These are phyloP conservation scores for Calonectria hongkongensis DNA, from an alignment of 2,329 filamentous ascomycete genomes.

Conservation along the genomic window DNA sequence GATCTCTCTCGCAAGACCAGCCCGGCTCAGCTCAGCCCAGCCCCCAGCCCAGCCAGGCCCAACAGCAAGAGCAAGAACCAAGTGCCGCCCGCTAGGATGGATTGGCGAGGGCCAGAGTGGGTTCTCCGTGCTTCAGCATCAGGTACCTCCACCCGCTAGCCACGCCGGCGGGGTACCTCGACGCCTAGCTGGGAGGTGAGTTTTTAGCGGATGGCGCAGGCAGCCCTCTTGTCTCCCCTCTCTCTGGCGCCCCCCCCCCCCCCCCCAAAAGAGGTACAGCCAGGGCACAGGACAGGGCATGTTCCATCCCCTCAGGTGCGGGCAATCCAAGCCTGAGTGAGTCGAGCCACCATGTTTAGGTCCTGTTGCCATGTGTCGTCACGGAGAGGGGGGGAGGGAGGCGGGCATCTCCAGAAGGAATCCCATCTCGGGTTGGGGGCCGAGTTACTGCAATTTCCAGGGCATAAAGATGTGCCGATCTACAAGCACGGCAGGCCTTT, in stretches of 20 bases:
- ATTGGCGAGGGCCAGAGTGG: constrained; percentile 34
- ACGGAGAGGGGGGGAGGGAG: background rate
- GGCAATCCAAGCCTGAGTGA: constrained; percentile 1
- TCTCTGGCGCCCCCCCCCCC: constrained; percentile 1
- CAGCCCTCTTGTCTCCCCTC: constrained; percentile 16
- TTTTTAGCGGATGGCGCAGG: constrained; percentile 39
- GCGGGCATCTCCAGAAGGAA: background rate
- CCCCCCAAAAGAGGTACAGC: background rate
- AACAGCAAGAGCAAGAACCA: constrained; percentile 17
- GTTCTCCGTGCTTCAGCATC: constrained; percentile 39
- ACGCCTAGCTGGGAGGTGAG: constrained; percentile 34
- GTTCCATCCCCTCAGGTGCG: constrained; percentile 8
- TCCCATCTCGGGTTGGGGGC: constrained; percentile 24
- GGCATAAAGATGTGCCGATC: constrained; percentile 37
- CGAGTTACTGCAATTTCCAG: constrained; percentile 36
- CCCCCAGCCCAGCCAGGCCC: constrained; percentile 34
- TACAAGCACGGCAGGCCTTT: constrained; percentile 1
- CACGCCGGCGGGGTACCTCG: constrained; percentile 39
- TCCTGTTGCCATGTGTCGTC: background rate
- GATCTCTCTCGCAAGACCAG: constrained; percentile 19
- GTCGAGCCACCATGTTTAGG: constrained; percentile 5
- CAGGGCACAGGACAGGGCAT: constrained; percentile 29
- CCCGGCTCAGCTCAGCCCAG: constrained; percentile 29
- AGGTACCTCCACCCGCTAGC: constrained; percentile 42
- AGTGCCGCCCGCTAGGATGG: constrained; percentile 35